A percentile compares a stretch with the other conserved stretches of the same genome.
These are phyloP conservation scores for Tolypocladium inflatum DNA, from an alignment of 2,329 filamentous ascomycete genomes.

Conservation along the genomic window DNA sequence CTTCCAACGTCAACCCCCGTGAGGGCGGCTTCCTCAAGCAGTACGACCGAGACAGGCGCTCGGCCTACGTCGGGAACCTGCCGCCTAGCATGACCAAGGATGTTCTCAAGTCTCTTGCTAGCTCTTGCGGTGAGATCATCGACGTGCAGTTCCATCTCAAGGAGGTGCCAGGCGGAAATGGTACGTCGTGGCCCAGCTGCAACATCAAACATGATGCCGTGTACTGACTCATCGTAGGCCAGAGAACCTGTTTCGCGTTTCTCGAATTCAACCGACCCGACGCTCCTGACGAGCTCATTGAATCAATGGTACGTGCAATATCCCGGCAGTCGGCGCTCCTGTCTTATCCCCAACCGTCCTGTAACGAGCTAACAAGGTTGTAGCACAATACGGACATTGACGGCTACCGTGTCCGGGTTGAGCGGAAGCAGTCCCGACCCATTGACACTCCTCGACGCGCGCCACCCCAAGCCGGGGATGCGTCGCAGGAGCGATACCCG, in stretches of 20 bases:
- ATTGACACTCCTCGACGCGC: slow-evolving; percentile 10
- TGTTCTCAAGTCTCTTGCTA: slow-evolving; percentile 25
- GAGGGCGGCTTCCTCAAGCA: slow-evolving; percentile 14
- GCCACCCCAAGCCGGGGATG: background rate
- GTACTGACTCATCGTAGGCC: slow-evolving; percentile 3
- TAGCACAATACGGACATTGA: slow-evolving; percentile 23
- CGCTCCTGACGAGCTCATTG: slow-evolving; percentile 25
- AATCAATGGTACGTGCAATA: slow-evolving; percentile 22
- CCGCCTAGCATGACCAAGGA: slow-evolving; percentile 25
- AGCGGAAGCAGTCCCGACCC: slow-evolving; percentile 22
- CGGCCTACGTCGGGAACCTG: slow-evolving; percentile 37
- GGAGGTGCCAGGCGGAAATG: slow-evolving; percentile 9
- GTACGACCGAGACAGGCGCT: slow-evolving; percentile 34
- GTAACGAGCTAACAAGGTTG: slow-evolving; percentile 5
- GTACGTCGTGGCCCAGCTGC: background rate
- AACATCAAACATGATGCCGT: no score
- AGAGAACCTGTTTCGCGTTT: slow-evolving; percentile 20
- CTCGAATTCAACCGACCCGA: slow-evolving; percentile 29
- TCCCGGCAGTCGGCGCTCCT: background rate
- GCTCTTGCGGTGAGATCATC: slow-evolving; percentile 26
- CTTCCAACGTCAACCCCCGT: background rate
- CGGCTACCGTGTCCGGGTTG: slow-evolving; percentile 24
- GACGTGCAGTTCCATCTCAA: slow-evolving; percentile 16
- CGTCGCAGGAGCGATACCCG: background rate
- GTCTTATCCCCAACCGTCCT: background rate